Conservation (phyloP, 2,329 filamentous ascomycete genomes). For the Hymenoscyphus scutula region DNA sequence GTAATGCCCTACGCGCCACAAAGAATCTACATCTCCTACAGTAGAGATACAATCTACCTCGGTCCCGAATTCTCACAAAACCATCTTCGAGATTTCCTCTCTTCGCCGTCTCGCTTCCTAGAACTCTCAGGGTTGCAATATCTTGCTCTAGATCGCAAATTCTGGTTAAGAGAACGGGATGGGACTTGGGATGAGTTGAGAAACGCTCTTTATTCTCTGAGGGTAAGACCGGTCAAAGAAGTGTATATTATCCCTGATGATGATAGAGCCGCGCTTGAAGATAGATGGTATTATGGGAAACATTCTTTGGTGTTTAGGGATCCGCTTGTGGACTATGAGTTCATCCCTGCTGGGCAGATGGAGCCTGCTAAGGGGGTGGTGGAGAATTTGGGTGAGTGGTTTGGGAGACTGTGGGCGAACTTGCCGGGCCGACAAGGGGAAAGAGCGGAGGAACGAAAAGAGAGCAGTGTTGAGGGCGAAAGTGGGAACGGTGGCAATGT, state of each 20-base stretch:
- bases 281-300: constrained; percentile 23
- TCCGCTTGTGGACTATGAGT: constrained; percentile 17
- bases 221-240: constrained; percentile 17
- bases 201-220: constrained; percentile 19
- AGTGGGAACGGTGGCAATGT: background rate
- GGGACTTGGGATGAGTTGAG: constrained; percentile 16
- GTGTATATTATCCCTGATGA: constrained; percentile 26
- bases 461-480: background rate
- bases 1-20: constrained; percentile 16
- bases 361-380: constrained; percentile 17
- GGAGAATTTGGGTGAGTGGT: constrained; percentile 21
- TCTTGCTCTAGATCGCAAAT: constrained; percentile 22
- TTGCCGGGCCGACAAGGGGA: background rate
- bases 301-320: constrained; percentile 20
- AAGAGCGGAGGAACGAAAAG: background rate
- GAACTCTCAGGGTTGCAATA: constrained; percentile 21
- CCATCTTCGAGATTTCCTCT: constrained; percentile 20
- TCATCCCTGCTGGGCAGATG: constrained; percentile 6
- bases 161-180: constrained; percentile 13
- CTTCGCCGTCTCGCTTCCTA: constrained; percentile 5
- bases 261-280: constrained; percentile 15
- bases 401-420: constrained; percentile 16
- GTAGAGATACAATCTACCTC: constrained; percentile 25
- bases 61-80: constrained; percentile 24
- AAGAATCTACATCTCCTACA: constrained; percentile 21